Evolutionary conservation across 345 rosid genomes (phyloP).

Genomic region (Linum trigynum): DNA sequence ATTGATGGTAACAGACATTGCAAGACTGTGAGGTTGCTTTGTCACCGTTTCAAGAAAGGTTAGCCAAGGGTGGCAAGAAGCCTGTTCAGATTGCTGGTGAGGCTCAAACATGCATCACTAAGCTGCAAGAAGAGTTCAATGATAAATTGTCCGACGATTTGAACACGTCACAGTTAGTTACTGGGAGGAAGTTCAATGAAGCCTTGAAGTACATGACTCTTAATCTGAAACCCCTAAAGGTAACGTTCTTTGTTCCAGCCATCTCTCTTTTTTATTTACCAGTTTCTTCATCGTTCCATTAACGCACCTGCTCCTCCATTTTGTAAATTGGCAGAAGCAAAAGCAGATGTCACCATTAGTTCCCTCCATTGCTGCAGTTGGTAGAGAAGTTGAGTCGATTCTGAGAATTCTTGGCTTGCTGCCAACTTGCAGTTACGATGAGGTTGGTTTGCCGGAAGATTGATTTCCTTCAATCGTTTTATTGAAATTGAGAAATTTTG

Average conservation of each 20-base stretch:
- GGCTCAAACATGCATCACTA: slow-evolving; percentile 44
- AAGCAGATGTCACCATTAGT: slow-evolving; percentile 33
- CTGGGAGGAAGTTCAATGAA: slow-evolving; percentile 66
- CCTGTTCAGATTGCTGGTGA: slow-evolving; percentile 24
- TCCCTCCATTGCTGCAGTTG: slow-evolving; percentile 52
- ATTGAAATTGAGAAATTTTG: not conserved
- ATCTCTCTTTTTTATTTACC: not conserved
- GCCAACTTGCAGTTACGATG: slow-evolving; percentile 39
- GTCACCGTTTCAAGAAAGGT: slow-evolving; percentile 31
- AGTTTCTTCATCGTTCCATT: no score
- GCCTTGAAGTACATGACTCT: slow-evolving; percentile 65
- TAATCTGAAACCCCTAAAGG: slow-evolving; percentile 56
- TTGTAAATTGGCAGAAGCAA: slow-evolving; percentile 36
- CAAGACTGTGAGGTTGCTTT: slow-evolving; percentile 66
- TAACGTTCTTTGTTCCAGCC: slow-evolving; percentile 8
- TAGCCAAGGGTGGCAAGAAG: slow-evolving; percentile 25
- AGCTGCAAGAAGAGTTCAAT: slow-evolving; percentile 49
- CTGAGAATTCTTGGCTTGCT: slow-evolving; percentile 57
- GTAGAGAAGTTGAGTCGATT: slow-evolving; percentile 48
- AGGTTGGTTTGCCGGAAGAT: slow-evolving; percentile 22
- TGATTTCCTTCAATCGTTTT: not conserved
- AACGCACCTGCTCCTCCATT: not conserved
- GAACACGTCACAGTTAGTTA: slow-evolving; percentile 63
- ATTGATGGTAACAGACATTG: slow-evolving; percentile 45
- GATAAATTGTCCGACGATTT: slow-evolving; percentile 72